Base-by-base conservation (phyloP, 352 stramenopile genomes). In the Pythium scleroteichum region DNA sequence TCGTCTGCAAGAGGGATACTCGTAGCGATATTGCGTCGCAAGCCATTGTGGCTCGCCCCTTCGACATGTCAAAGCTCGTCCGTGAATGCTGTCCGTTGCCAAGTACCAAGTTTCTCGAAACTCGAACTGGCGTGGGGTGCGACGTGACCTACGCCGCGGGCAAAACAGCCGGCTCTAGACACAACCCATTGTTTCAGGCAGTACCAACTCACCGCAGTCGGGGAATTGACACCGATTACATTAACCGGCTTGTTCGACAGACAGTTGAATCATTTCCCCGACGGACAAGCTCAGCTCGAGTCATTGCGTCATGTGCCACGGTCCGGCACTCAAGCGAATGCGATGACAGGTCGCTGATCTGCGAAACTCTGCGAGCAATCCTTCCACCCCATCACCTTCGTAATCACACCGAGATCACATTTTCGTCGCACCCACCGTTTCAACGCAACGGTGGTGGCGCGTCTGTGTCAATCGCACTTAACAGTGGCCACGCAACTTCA, bases 31-130 rank as follows among this genome's bases (percentile, higher is more conserved):
- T 3, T 14, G 3, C 32, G 12, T 22, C 35, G 35, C 26, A 63
- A 16, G 29, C 0, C 29, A 12, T 49, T 14, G 35, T 63, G 9
- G 32, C 53, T 17, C 46, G 52, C 10, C 64, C 77, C 0, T 90
- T 92, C 26, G 73, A 88, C 47, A 73, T 87, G 29, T 79, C 73
- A 17, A 76, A 72, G 38, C 59, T 94, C 17, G 55, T 90, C 8
- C 73, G 85, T 42, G 71, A 88, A 33, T 70, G 84, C 17, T 90
- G 78, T 22, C 84, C 84, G n/a, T 62, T 90, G 33, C 65, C 75
- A 13, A 49, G 60, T 1, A 54, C 66, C 27, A 91, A 89, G 50
- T 90, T 94, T 26, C 35, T 94, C 13, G 81, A 92, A n/a, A 71
- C 84, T 9, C 76, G 77, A 4, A 86, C 76, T 0, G 76, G 69